Evolutionary conservation across 2,329 filamentous ascomycete species (phyloP).

Genomic region (Knoxdaviesia capensis): DNA sequence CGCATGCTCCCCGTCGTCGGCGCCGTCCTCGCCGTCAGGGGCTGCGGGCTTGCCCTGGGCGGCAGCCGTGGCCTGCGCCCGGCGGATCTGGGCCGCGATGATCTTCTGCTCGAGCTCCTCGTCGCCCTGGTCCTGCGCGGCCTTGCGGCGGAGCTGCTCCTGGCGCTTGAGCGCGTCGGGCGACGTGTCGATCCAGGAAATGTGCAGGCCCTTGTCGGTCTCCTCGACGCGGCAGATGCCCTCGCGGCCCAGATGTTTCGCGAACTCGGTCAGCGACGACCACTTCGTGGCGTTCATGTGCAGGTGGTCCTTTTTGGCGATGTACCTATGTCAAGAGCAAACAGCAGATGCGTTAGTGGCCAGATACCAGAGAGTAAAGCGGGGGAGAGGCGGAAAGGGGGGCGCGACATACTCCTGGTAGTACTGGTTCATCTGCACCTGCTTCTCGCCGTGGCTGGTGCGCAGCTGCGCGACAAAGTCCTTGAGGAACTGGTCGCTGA

Average conservation of each 20-base stretch:
- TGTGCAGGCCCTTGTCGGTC: slow-evolving; percentile 63
- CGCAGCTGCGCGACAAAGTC: slow-evolving; percentile 62
- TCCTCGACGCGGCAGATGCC: slow-evolving; percentile 83
- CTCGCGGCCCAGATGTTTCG: slow-evolving; percentile 67
- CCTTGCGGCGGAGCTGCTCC: slow-evolving; percentile 65
- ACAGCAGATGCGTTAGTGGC: not conserved
- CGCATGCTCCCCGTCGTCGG: slow-evolving; percentile 18
- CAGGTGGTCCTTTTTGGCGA: slow-evolving; percentile 67
- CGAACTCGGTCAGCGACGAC: slow-evolving; percentile 75
- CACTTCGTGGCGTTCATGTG: slow-evolving; percentile 92
- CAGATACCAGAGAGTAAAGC: too few species aligned
- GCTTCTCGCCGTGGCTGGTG: slow-evolving; percentile 80
- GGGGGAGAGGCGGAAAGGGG: not conserved
- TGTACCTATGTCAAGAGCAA: slow-evolving; percentile 29
- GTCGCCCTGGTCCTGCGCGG: slow-evolving; percentile 74
- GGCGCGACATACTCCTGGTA: slow-evolving; percentile 49
- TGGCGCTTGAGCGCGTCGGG: slow-evolving; percentile 64
- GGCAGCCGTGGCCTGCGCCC: slow-evolving; percentile 43
- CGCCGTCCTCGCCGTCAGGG: slow-evolving; percentile 17
- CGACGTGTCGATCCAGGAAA: slow-evolving; percentile 82
- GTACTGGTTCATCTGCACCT: slow-evolving; percentile 75
- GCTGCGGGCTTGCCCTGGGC: slow-evolving; percentile 13
- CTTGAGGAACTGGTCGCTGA: slow-evolving; percentile 57
- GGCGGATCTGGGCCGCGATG: slow-evolving; percentile 65
- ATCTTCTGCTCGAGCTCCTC: slow-evolving; percentile 73